A percentile compares a stretch with the other conserved stretches of the same genome.
These are phyloP conservation scores for Pugionium cornutum DNA, from an alignment of 345 rosid species.

Conservation along the genomic window DNA sequence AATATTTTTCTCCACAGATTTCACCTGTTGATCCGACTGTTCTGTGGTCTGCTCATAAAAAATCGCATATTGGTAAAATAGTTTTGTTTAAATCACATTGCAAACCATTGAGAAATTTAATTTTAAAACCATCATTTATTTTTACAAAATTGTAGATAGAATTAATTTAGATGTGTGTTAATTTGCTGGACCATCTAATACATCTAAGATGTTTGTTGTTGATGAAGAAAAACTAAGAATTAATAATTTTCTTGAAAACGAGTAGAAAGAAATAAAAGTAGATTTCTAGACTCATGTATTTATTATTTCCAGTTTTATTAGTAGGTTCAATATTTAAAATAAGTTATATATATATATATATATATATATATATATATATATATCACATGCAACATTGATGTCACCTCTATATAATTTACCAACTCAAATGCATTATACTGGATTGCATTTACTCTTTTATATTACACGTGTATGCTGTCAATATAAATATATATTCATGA, in stretches of 20 bases:
- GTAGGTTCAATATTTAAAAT: conserved; percentile 22
- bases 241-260: conserved; percentile 14
- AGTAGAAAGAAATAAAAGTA: conserved; percentile 1
- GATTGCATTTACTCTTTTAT: conserved; percentile 23
- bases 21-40: no score
- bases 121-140: no score
- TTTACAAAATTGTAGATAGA: no score
- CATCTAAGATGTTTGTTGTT: neutral
- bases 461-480: neutral
- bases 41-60: no score
- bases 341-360: neutral
- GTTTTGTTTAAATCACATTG: no score
- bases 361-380: neutral
- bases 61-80: no score
- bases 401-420: conserved; percentile 37
- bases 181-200: neutral
- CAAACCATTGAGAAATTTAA: no score
- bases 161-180: no score
- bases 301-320: conserved; percentile 15
- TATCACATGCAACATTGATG: conserved; percentile 37
- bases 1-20: no score
- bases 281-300: conserved; percentile 5
- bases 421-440: conserved; percentile 15
- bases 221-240: conserved; percentile 6
- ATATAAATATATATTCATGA: neutral